phyloP scores from a whole-genome alignment of 257 asterid genomes.

The Solanum peruvianum region DNA sequence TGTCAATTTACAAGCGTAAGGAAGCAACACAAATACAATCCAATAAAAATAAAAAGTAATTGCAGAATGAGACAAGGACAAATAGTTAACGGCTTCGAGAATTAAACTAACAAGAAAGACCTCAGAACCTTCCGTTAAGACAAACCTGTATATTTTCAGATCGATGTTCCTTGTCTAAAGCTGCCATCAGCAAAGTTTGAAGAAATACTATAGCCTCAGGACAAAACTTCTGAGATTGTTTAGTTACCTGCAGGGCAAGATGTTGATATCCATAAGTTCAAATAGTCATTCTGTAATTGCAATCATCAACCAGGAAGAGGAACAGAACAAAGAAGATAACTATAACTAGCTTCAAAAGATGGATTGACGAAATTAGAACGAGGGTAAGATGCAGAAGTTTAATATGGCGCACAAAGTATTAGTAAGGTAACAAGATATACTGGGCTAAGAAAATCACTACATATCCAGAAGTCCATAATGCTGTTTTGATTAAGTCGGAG shows the following conservation, averaged over 20 bases:
- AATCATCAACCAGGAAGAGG: background rate
- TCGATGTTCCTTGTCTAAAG: conserved; percentile 35
- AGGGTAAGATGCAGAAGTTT: background rate
- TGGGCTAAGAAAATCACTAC: background rate
- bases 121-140: background rate
- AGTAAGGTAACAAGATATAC: background rate
- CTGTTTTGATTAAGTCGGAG: background rate
- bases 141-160: conserved; percentile 57
- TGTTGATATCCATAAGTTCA: background rate
- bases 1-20: background rate
- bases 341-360: background rate
- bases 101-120: background rate
- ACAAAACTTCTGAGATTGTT: conserved; percentile 62
- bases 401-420: background rate
- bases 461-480: background rate
- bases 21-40: background rate
- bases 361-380: background rate
- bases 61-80: background rate
- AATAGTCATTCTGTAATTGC: background rate
- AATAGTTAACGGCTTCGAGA: background rate
- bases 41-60: background rate
- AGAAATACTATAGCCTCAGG: conserved; percentile 79
- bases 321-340: background rate
- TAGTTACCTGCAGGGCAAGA: conserved; percentile 30
- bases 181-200: conserved; percentile 57